Evolutionary conservation across 345 rosid species (phyloP).

Genomic region (Melaleuca quinquenervia): DNA sequence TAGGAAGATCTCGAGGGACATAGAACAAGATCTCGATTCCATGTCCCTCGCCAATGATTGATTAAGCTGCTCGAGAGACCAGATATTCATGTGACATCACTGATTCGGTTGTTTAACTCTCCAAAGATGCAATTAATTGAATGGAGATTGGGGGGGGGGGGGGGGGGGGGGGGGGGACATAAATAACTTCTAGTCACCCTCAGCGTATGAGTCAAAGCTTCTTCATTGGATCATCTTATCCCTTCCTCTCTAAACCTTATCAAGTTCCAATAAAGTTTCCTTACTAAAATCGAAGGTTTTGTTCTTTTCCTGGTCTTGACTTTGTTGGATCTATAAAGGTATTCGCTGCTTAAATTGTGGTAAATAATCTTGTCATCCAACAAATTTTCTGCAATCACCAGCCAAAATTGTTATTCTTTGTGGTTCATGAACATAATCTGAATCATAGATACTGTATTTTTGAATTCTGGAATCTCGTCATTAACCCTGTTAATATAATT

Average conservation of each 20-base stretch:
- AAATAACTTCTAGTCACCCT: neutral
- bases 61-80: neutral
- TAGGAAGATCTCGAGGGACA: neutral
- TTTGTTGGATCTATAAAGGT: neutral
- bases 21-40: neutral
- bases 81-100: neutral
- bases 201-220: neutral
- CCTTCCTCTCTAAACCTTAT: neutral
- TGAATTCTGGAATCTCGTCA: neutral
- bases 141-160: neutral
- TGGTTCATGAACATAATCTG: neutral
- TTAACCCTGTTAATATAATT: neutral
- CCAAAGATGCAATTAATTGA: neutral
- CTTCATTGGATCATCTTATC: neutral
- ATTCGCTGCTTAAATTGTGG: neutral
- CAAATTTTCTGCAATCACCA: neutral
- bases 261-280: neutral
- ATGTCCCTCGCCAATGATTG: neutral
- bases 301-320: neutral
- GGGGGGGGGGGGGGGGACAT: neutral
- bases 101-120: neutral
- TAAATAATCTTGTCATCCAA: neutral
- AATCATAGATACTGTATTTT: neutral
- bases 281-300: neutral
- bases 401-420: neutral